These are phyloP conservation scores for Eudorina sp. DNA, from an alignment of 139 green algal genomes.

Conservation along the genomic window DNA sequence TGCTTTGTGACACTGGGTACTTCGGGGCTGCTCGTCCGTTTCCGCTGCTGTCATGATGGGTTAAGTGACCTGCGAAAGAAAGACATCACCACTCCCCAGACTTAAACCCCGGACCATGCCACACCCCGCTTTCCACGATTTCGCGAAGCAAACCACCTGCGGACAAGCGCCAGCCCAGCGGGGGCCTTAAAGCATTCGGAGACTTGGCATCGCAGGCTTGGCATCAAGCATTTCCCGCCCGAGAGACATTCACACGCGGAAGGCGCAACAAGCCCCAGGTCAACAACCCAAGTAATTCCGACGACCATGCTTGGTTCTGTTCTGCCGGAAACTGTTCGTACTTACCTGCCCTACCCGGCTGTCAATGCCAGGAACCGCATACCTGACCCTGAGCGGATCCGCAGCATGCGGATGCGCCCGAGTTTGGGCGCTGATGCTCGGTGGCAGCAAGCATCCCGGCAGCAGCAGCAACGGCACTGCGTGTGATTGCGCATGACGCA, in stretches of 20 bases:
- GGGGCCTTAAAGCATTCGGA: background rate
- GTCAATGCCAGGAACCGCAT: background rate
- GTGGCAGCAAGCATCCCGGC: conserved; percentile 29
- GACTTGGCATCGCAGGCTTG: background rate
- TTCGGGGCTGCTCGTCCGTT: background rate
- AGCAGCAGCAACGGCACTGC: conserved; percentile 36
- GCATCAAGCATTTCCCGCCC: background rate
- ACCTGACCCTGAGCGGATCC: background rate
- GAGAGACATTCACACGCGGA: background rate
- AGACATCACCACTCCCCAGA: conserved; percentile 8
- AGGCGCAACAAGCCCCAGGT: no score
- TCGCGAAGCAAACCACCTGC: conserved; percentile 13
- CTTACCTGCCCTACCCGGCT: conserved; percentile 18
- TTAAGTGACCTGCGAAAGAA: conserved; percentile 29
- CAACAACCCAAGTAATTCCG: no score
- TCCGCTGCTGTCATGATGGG: background rate
- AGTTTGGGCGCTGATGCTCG: background rate
- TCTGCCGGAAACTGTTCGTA: background rate
- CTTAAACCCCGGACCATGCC: background rate
- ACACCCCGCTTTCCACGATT: conserved; percentile 1
- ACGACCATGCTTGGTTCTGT: no score
- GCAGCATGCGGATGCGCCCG: background rate
- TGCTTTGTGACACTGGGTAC: background rate
- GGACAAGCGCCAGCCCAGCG: conserved; percentile 16
- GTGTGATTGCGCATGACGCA: conserved; percentile 32